Base-by-base conservation (phyloP, 768 basidiomycete species). In the Tricholoma furcatifolium region DNA sequence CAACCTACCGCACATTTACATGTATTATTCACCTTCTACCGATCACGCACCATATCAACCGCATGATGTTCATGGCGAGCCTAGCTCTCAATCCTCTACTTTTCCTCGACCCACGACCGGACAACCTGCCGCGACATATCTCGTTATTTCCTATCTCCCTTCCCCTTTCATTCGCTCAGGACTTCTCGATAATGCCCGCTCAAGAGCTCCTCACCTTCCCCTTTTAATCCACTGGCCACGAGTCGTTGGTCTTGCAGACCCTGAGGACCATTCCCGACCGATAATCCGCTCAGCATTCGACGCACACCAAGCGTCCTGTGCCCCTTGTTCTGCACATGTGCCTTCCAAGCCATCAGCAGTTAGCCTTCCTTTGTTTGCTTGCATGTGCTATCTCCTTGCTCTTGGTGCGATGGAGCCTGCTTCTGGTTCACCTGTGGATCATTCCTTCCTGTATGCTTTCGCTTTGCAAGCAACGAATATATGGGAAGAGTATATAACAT, bases 361-460 rank as follows among this genome's bases (percentile, higher is more conserved):
- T 24, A 61, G 62, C 18, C 54, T 80, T 57, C 67, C 74, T 8
- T 79, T 88, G 61, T 88, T 88, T 55, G 80, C 83, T 0, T 72
- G 79, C 2, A 74, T 80, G 40, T 79, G 80, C 44, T 81, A 80
- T 1, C 73, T 78, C 2, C 76, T 87, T 35, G 85, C 87, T 1
- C 63, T 88, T 47, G 87, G 84, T 24, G 77, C 79, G 0, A 34
- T 61, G 9, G 58, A 61, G 15, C 56, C 58, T 20, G n/a, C 50
- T 6, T 30, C 14, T 9, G 51, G 56, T 6, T 44, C 36, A 6
- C 41, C 45, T 30, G 46, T 44, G 11, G 47, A 63, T 12, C 65
- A 67, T 14, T 60, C 60, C 6, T 72, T 72, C 58, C 53, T 74
- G 5, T 69, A 69, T 48, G 70, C 70, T 2, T 63, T 77, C 11